Percentiles rank a stretch among this genome's conserved stretches.
Conservation (phyloP, 192 early-diverging fungal genomes). For the Allomyces javanicus region DNA sequence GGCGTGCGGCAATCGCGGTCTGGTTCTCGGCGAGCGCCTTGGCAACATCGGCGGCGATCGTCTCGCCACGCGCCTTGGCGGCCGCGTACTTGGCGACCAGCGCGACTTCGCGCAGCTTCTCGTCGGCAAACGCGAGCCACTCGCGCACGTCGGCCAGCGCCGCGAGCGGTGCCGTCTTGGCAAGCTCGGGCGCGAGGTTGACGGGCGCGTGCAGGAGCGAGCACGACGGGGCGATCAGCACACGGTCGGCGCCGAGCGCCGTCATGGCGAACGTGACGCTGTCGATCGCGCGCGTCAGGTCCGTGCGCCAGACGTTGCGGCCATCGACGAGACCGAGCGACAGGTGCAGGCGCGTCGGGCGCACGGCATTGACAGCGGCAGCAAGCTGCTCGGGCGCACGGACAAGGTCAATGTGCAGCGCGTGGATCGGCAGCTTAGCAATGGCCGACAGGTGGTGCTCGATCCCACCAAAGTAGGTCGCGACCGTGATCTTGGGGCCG, state of each 20-base stretch:
- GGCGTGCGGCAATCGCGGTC: conserved; percentile 41
- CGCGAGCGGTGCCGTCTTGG: conserved; percentile 43
- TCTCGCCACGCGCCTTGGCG: conserved; percentile 21
- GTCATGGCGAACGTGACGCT: conserved; percentile 42
- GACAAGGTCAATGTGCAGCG: conserved; percentile 78
- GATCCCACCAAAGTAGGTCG: conserved; percentile 86
- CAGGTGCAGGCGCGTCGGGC: conserved; percentile 35
- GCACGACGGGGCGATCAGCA: conserved; percentile 78
- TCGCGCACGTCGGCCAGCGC: conserved; percentile 58
- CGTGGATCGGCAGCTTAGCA: conserved; percentile 55
- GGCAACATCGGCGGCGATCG: conserved; percentile 36
- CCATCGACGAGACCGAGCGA: conserved; percentile 91
- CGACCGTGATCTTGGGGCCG: conserved; percentile 35
- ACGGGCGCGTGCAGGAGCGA: conserved; percentile 82
- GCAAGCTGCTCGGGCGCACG: conserved; percentile 37
- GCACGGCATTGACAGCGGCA: not conserved
- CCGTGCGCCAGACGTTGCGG: conserved; percentile 94
- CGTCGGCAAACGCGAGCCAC: conserved; percentile 86
- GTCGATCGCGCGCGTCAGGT: conserved; percentile 51
- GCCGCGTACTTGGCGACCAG: conserved; percentile 34
- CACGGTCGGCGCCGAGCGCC: conserved; percentile 45
- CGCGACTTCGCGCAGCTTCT: conserved; percentile 74
- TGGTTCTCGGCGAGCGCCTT: conserved; percentile 50
- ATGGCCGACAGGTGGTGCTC: conserved; percentile 50
- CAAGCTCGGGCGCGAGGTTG: conserved; percentile 36